phyloP scores from a whole-genome alignment of 495 filamentous ascomycete species.

The Venustampulla echinocandica region DNA sequence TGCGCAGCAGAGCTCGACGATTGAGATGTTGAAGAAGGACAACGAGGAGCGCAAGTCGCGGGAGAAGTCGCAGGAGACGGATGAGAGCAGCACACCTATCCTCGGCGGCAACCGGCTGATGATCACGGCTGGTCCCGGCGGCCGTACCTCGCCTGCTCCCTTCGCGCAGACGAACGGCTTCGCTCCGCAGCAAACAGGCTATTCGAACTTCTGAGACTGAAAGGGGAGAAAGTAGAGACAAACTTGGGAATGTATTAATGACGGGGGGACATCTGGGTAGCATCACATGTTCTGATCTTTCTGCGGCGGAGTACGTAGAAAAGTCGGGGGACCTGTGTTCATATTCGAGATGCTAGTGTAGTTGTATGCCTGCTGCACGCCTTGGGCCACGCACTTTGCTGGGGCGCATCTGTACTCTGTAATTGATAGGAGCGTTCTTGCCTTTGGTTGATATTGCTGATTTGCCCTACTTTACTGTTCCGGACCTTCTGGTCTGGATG shows the following conservation, averaged over 20 bases:
- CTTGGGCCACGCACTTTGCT: slow-evolving; percentile 7
- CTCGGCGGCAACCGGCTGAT: slow-evolving; percentile 86
- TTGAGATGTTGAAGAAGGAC: slow-evolving; percentile 82
- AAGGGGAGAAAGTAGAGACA: too few species aligned
- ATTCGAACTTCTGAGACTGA: slow-evolving; percentile 41
- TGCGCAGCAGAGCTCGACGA: slow-evolving; percentile 77
- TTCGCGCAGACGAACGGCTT: slow-evolving; percentile 73
- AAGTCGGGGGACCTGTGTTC: slow-evolving; percentile 5
- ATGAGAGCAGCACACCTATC: slow-evolving; percentile 89
- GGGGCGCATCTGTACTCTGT: slow-evolving; percentile 10
- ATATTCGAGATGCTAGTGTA: slow-evolving; percentile 19
- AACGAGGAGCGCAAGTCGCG: slow-evolving; percentile 93
- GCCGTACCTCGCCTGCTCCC: slow-evolving; percentile 47
- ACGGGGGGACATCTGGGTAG: slow-evolving; percentile 13
- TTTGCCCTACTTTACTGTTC: too few species aligned
- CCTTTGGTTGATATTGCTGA: slow-evolving; percentile 16
- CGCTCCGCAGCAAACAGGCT: slow-evolving; percentile 72
- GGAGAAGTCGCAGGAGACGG: slow-evolving; percentile 77
- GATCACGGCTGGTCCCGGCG: slow-evolving; percentile 82
- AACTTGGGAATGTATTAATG: slow-evolving; percentile 17
- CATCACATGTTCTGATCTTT: slow-evolving; percentile 16
- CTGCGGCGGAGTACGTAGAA: slow-evolving; percentile 13
- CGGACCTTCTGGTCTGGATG: too few species aligned
- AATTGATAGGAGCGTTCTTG: slow-evolving; percentile 23
- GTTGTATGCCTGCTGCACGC: slow-evolving; percentile 20